Base-by-base conservation (phyloP, 2,329 filamentous ascomycete genomes). In the Teratosphaeriaceae sp. region DNA sequence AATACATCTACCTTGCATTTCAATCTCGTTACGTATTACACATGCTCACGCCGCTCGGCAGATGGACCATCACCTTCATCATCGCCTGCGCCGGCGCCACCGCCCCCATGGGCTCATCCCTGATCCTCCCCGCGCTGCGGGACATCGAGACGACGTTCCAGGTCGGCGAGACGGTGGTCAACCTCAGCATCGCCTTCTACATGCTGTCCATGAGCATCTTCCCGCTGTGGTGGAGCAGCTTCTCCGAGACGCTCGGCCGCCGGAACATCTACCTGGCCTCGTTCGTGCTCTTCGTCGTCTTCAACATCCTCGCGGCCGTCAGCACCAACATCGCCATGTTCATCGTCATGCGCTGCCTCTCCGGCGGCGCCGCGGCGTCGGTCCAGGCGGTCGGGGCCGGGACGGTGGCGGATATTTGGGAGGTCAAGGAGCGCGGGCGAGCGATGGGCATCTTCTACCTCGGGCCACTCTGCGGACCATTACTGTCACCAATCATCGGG, bases 401-500 rank as follows among this genome's bases (percentile, higher is more conserved):
- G 5, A 89, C 86, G 2, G 85, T 92, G 45, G 81, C 86, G 34
- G 86, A 92, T 59, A 72, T 90, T 11, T 94, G 85, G 82, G 82
- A 87, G 50, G 65, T 79, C 0, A 73, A 69, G 38, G 82, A 90
- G 60, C 72, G 87, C 38, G 87, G 87, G 2, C 70, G 69, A 13
- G 86, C 86, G n/a, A 92, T 92, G 85, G 79, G 84, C 2, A 73
- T 85, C 30, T 92, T 90, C 64, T 92, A 89, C 54, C 72, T 92
- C 0, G 87, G 87, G 0, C 86, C 87, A 0, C 65, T 92, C 7
- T 75, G 80, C 38, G 86, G 85, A 0, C 87, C 87, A 0, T 65
- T 92, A 12, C 62, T 90, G 5, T 80, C 83, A 0, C 87, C 87
- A 2, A 84, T 92, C 40, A 71, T 92, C 23, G 87, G 86, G 40